Conservation (phyloP, 2,329 filamentous ascomycete genomes). For the Albophoma yamanashiensis region DNA sequence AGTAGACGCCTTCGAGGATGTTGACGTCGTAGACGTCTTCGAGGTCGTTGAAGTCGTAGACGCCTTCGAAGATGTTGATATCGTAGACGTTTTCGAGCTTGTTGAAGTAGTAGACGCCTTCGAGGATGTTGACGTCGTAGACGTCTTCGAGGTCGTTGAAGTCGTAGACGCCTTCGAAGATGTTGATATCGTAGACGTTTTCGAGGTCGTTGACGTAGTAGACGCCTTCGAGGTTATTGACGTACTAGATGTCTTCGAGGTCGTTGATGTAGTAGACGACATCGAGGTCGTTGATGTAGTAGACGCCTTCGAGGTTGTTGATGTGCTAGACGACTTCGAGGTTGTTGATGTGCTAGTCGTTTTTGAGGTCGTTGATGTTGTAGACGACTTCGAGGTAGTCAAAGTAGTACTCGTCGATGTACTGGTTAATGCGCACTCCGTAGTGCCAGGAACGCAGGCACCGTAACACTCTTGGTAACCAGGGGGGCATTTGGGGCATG, state of each 20-base stretch:
- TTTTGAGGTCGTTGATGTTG: background rate
- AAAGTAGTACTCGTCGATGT: background rate
- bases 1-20: background rate
- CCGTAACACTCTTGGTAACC: background rate
- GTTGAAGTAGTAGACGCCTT: background rate
- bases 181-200: background rate
- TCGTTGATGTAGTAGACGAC: background rate
- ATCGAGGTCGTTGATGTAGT: background rate
- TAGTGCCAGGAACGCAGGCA: background rate
- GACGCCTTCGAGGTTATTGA: background rate
- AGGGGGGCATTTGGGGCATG: background rate
- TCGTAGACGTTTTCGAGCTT: background rate
- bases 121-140: background rate
- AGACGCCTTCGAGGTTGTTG: background rate
- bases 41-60: background rate
- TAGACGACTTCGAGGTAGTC: background rate
- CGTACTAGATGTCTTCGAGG: background rate
- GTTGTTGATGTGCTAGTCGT: background rate
- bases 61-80: background rate
- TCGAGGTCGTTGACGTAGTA: background rate
- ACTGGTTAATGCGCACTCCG: background rate
- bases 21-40: background rate
- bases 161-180: background rate
- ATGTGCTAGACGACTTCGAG: background rate
- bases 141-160: background rate